Conservation (phyloP, 1,284 basidiomycete genomes). For the Papiliotrema flavescens region DNA sequence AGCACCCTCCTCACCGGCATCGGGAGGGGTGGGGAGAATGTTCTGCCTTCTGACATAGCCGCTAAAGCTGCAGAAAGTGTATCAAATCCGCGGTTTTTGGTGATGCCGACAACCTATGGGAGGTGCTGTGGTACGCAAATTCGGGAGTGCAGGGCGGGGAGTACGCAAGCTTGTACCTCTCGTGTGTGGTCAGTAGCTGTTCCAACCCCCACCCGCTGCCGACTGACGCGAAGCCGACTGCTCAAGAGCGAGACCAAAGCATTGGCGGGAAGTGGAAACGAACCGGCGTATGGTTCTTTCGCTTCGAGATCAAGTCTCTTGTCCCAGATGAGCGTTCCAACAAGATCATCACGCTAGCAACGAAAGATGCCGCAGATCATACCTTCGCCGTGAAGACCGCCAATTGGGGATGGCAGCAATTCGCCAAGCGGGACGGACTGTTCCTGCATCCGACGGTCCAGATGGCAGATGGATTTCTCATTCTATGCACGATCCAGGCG, state of each 20-base stretch:
- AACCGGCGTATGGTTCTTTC: conserved; percentile 78
- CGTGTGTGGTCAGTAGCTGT: conserved; percentile 62
- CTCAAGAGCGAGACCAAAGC: conserved; percentile 66
- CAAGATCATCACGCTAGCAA: conserved; percentile 44
- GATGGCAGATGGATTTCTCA: conserved; percentile 60
- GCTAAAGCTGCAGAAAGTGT: conserved; percentile 49
- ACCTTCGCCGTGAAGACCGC: conserved; percentile 77
- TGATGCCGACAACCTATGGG: conserved; percentile 46
- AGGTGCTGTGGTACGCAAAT: conserved; percentile 66
- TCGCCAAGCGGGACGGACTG: conserved; percentile 68
- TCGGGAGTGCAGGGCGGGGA: conserved; percentile 59
- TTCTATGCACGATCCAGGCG: conserved; percentile 73
- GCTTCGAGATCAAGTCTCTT: conserved; percentile 67
- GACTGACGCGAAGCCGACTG: conserved; percentile 53
- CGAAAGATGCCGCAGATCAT: conserved; percentile 78
- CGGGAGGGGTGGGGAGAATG: no score
- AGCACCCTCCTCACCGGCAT: no score
- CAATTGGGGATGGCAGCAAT: conserved; percentile 78
- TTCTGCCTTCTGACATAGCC: background rate
- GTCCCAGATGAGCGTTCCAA: conserved; percentile 24
- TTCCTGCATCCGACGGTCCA: conserved; percentile 63
- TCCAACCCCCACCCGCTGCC: background rate
- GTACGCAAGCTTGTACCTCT: conserved; percentile 70
- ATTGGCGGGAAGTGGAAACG: conserved; percentile 70
- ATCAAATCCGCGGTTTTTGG: conserved; percentile 49